These are phyloP conservation scores for Microdochium bolleyi DNA, from an alignment of 2,329 filamentous ascomycete species.

Conservation along the genomic window DNA sequence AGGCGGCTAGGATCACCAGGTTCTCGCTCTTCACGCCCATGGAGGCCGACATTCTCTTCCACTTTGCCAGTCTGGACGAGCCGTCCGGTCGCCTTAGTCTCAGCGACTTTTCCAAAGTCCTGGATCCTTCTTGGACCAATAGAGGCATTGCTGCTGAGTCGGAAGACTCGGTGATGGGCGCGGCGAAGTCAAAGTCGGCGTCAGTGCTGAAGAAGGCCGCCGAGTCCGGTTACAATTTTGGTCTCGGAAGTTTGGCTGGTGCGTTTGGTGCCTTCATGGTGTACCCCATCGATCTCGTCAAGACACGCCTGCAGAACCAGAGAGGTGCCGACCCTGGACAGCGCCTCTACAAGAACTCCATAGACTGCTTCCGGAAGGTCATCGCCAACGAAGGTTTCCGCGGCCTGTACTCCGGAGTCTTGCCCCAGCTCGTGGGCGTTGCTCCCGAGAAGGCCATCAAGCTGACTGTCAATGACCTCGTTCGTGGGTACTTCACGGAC, in stretches of 20 bases:
- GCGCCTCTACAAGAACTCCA: constrained; percentile 89
- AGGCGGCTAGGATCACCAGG: constrained; percentile 81
- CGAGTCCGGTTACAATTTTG: constrained; percentile 85
- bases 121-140: constrained; percentile 85
- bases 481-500: constrained; percentile 68
- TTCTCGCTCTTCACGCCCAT: constrained; percentile 97
- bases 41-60: constrained; percentile 98
- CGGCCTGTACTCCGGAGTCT: constrained; percentile 87
- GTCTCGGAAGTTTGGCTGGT: constrained; percentile 79
- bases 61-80: constrained; percentile 90
- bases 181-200: constrained; percentile 45
- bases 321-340: constrained; percentile 74
- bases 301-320: constrained; percentile 98
- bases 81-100: constrained; percentile 78
- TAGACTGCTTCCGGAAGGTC: constrained; percentile 92
- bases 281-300: constrained; percentile 96
- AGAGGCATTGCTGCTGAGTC: constrained; percentile 45
- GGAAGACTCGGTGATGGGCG: constrained; percentile 21
- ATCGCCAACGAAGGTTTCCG: constrained; percentile 83
- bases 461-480: constrained; percentile 93
- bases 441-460: constrained; percentile 99
- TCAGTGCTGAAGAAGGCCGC: constrained; percentile 55
- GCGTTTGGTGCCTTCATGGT: constrained; percentile 99
- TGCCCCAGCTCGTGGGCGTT: constrained; percentile 93
- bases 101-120: constrained; percentile 84